Conservation (phyloP, 768 basidiomycete genomes). For the Chalciporus chontae region DNA sequence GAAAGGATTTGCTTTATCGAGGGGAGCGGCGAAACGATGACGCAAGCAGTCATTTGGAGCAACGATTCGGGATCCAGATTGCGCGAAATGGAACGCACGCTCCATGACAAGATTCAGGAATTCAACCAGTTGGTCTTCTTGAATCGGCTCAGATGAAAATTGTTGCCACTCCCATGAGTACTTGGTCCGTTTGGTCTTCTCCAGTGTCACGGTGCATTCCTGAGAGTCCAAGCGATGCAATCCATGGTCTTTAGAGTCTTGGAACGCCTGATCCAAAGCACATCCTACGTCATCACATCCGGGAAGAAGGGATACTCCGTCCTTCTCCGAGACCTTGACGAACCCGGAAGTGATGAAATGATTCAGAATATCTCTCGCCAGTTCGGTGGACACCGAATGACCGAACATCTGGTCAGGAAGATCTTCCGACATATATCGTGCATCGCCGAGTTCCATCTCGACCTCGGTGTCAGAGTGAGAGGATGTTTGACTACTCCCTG, state of each 20-base stretch:
- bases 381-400: neutral
- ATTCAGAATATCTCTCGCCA: slow-evolving; percentile 2
- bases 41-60: neutral
- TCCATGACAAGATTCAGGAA: slow-evolving; percentile 5
- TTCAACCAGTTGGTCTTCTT: slow-evolving; percentile 1
- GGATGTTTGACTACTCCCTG: too few species aligned
- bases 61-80: neutral
- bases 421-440: too few species aligned
- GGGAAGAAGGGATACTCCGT: neutral
- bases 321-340: neutral
- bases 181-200: neutral
- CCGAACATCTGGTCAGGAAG: slow-evolving; percentile 13
- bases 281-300: neutral
- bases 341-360: neutral
- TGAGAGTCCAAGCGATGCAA: neutral
- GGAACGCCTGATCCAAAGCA: slow-evolving; percentile 1
- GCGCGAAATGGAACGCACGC: neutral
- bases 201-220: neutral
- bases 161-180: slow-evolving; percentile 1
- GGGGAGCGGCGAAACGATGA: slow-evolving; percentile 4
- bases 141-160: neutral
- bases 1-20: neutral
- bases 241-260: neutral
- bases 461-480: too few species aligned
- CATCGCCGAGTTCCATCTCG: too few species aligned